phyloP scores from a whole-genome alignment of 1,284 basidiomycete species.

The Golubevia pallescens region DNA sequence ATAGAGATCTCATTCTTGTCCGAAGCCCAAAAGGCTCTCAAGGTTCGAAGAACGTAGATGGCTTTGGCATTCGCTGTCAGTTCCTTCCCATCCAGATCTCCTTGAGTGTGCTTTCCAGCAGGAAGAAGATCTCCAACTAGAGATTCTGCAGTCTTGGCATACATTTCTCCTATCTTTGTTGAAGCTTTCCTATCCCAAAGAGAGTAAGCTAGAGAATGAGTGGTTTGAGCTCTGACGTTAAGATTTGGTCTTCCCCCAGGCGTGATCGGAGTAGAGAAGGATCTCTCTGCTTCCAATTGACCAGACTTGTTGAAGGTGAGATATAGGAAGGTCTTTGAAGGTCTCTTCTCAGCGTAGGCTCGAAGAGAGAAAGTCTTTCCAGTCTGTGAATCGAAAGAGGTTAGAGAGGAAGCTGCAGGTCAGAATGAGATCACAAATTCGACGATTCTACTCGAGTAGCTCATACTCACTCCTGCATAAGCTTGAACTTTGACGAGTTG shows the following conservation, averaged over 20 bases:
- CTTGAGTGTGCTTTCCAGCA: no score
- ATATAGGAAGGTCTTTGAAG: slow-evolving; percentile 40
- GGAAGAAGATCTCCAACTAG: no score
- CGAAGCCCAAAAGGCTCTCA: slow-evolving; percentile 48
- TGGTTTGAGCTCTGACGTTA: slow-evolving; percentile 51
- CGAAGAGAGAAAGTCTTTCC: slow-evolving; percentile 50
- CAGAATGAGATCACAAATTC: no score
- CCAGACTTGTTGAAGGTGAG: slow-evolving; percentile 52
- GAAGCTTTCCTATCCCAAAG: no score
- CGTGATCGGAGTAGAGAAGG: slow-evolving; percentile 19
- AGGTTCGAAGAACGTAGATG: slow-evolving; percentile 38
- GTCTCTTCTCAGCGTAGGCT: slow-evolving; percentile 38
- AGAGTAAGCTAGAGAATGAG: slow-evolving; percentile 34
- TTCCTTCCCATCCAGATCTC: not conserved
- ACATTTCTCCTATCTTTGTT: no score
- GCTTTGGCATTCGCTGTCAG: slow-evolving; percentile 45
- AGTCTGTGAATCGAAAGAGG: slow-evolving; percentile 8
- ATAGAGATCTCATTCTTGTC: slow-evolving; percentile 26
- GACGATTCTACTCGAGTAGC: no score
- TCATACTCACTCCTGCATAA: slow-evolving; percentile 26
- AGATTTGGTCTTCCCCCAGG: no score
- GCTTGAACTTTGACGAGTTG: slow-evolving; percentile 51
- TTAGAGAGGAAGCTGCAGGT: no score
- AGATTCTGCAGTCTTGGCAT: no score
- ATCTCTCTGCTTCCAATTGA: slow-evolving; percentile 29